Percentiles rank a stretch among this genome's conserved stretches.
Evolutionary conservation across 768 basidiomycete species (phyloP).

Genomic region (Phaffia australis): DNA sequence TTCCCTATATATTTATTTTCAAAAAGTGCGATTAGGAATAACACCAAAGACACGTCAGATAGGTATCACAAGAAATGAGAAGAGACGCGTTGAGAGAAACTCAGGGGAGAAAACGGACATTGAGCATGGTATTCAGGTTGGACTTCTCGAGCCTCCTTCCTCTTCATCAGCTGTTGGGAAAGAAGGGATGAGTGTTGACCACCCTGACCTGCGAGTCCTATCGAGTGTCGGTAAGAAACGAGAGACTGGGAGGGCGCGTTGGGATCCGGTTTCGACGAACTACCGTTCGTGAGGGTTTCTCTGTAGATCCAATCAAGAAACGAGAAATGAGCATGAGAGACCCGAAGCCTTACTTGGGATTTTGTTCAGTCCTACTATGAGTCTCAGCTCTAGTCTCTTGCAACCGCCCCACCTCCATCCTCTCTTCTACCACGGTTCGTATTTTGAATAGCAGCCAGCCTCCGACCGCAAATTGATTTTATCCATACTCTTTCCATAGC

Average conservation of each 20-base stretch:
- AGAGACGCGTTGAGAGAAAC: neutral
- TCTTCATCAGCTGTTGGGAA: conserved; percentile 78
- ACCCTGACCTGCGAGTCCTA: conserved; percentile 38
- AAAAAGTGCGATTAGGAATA: too few species aligned
- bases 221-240: conserved; percentile 37
- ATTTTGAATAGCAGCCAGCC: neutral
- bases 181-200: conserved; percentile 44
- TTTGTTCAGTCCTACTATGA: neutral
- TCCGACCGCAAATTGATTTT: neutral
- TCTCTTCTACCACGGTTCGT: neutral
- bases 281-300: neutral
- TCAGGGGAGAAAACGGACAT: conserved; percentile 39
- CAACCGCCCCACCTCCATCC: too few species aligned
- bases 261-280: neutral
- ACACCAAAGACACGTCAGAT: neutral
- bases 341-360: neutral
- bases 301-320: neutral
- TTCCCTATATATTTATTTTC: conserved; percentile 69
- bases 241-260: conserved; percentile 28
- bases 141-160: conserved; percentile 85
- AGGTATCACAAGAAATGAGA: neutral
- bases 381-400: neutral
- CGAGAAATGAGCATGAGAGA: neutral
- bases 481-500: neutral
- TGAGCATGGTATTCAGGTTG: conserved; percentile 92